phyloP scores from a whole-genome alignment of 805 yeast genomes.

The Candida tibetensis region DNA sequence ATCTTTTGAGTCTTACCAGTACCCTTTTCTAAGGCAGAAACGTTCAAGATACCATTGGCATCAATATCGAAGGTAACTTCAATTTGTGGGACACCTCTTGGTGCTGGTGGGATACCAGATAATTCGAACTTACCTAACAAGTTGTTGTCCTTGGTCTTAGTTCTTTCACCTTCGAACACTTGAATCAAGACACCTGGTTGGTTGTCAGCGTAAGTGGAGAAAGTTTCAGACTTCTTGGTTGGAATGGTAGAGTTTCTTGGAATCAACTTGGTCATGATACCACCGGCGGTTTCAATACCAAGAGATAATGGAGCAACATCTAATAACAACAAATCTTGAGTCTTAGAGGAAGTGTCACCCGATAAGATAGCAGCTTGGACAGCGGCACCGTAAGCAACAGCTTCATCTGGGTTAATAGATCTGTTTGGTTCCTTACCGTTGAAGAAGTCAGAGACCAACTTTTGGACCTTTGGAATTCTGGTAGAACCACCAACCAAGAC shows the following conservation, averaged over 20 bases:
- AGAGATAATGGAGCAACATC: slow-evolving; percentile 97
- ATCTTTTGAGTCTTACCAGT: slow-evolving; percentile 97
- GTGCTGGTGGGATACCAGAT: slow-evolving; percentile 96
- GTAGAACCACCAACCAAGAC: slow-evolving; percentile 98
- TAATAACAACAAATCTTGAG: slow-evolving; percentile 88
- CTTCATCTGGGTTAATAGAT: slow-evolving; percentile 97
- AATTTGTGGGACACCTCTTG: slow-evolving; percentile 98
- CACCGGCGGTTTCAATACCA: slow-evolving; percentile 99
- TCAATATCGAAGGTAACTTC: slow-evolving; percentile 97
- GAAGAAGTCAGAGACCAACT: slow-evolving; percentile 92
- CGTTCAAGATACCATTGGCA: slow-evolving; percentile 96
- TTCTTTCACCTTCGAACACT: slow-evolving; percentile 98
- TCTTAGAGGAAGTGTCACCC: slow-evolving; percentile 94
- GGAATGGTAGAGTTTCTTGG: slow-evolving; percentile 98
- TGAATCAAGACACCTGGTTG: slow-evolving; percentile 98
- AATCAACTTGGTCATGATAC: slow-evolving; percentile 96
- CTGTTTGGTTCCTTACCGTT: slow-evolving; percentile 96
- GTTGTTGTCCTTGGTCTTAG: slow-evolving; percentile 93
- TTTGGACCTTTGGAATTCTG: slow-evolving; percentile 96
- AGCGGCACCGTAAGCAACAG: slow-evolving; percentile 99
- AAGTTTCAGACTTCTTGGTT: slow-evolving; percentile 94
- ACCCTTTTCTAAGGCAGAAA: slow-evolving; percentile 95
- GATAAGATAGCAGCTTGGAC: slow-evolving; percentile 96
- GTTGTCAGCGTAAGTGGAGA: slow-evolving; percentile 96
- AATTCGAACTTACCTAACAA: slow-evolving; percentile 95